Base-by-base conservation (phyloP, 352 stramenopile genomes). In the Phytophthora chlamydospora region DNA sequence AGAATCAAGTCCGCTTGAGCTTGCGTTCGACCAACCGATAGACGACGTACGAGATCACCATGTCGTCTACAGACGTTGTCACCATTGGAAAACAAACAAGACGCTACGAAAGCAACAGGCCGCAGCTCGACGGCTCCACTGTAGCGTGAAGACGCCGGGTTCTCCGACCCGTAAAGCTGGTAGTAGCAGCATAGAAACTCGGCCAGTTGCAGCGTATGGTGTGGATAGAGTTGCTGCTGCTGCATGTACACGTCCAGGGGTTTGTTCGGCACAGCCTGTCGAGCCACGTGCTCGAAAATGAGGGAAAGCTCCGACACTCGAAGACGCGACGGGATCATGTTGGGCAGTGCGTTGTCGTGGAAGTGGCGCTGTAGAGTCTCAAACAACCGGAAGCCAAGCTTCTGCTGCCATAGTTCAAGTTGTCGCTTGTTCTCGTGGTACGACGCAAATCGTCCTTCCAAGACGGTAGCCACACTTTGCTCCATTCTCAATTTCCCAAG, bases 121-220 rank as follows among this genome's bases (percentile, higher is more conserved):
- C 73, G 68, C 12, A 90, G 55, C 36, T 90, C 80, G 0, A 91
- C 50, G 8, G 61, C 32, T 17, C 49, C 50, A 21, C 10, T 61
- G 39, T 19, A 78, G n/a, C 45, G 46, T 10, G 39, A 42, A 27
- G 40, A 35, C 11, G 44, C 40, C 8, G 45, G 53, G 17, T 46
- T 54, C 4, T 76, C 49, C 0, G 73, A 91, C 0, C 78, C 78
- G 45, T 88, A 89, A 0, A 90, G 67, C 43, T 91, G 75, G 21
- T 85, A 89, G 52, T 85, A 89, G 36, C 76, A 89, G 36, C 82
- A 91, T 21, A 91, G 45, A 51, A 89, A 84, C 44, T 91, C 80
- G 0, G 82, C 52, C 0, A 91, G 47, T 5, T 80, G 29, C n/a
- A 89, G 51, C 11, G 78, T 87, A 1, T 86, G 64, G 35, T 89